These are phyloP conservation scores for Ailanthus altissimus DNA, from an alignment of 345 rosid species.

Conservation along the genomic window DNA sequence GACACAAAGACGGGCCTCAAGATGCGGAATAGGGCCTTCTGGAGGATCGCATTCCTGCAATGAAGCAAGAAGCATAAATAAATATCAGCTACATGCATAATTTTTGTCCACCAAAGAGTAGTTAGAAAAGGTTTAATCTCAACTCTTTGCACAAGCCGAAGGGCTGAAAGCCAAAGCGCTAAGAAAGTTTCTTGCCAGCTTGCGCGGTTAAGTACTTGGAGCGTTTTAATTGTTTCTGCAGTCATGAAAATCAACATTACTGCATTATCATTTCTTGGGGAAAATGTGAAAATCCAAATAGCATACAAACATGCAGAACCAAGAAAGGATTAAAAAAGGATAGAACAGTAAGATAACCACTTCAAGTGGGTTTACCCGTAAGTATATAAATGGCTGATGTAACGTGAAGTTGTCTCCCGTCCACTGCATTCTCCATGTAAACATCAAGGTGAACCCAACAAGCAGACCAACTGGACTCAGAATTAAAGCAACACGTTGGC, in stretches of 20 bases:
- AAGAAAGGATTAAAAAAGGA: background rate
- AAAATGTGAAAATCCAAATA: slow-evolving; percentile 7
- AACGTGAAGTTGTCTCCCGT: slow-evolving; percentile 53
- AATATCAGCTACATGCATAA: background rate
- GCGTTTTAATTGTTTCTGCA: slow-evolving; percentile 52
- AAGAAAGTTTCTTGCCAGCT: slow-evolving; percentile 77
- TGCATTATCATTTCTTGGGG: slow-evolving; percentile 1
- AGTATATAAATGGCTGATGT: slow-evolving; percentile 46
- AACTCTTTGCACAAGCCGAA: slow-evolving; percentile 75
- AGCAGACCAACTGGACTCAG: slow-evolving; percentile 40
- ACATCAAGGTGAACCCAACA: slow-evolving; percentile 66
- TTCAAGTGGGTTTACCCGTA: slow-evolving; percentile 36
- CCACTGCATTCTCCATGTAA: slow-evolving; percentile 62
- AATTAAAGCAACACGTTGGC: slow-evolving; percentile 34
- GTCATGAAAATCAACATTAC: slow-evolving; percentile 19
- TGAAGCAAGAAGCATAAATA: slow-evolving; percentile 16
- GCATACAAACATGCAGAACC: background rate
- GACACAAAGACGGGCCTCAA: slow-evolving; percentile 62
- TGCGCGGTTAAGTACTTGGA: slow-evolving; percentile 52
- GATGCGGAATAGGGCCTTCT: slow-evolving; percentile 73
- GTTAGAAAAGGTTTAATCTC: slow-evolving; percentile 23
- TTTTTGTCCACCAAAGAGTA: background rate
- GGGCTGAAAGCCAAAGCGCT: slow-evolving; percentile 74
- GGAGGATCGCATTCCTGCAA: slow-evolving; percentile 59
- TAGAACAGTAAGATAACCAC: background rate